Evolutionary conservation across 306 rosid genomes (phyloP).

Genomic region (Crotalaria pallida): DNA sequence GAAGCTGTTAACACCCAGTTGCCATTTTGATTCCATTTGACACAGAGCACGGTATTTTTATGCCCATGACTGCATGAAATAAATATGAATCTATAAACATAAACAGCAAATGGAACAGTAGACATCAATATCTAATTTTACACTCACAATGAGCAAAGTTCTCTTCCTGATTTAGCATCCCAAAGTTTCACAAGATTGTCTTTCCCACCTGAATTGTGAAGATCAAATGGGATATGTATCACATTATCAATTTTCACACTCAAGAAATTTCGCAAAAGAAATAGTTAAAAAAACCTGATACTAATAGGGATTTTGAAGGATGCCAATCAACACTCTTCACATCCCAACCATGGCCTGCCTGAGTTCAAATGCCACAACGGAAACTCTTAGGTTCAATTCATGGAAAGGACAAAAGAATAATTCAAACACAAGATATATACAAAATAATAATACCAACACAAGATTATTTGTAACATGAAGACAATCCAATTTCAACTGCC

Average conservation of each 20-base stretch:
- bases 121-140: not conserved
- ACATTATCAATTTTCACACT: conserved; percentile 9
- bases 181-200: conserved; percentile 80
- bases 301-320: conserved; percentile 90
- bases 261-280: conserved; percentile 17
- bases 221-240: conserved; percentile 19
- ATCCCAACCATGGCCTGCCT: conserved; percentile 99
- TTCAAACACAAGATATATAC: not conserved
- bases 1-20: conserved; percentile 81
- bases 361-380: conserved; percentile 60
- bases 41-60: conserved; percentile 66
- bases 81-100: conserved; percentile 9
- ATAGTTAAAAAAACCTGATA: conserved; percentile 61
- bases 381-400: conserved; percentile 25
- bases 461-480: not conserved
- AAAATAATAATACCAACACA: not conserved
- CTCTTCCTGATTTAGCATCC: conserved; percentile 72
- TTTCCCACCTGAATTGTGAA: conserved; percentile 55
- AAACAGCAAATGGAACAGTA: not conserved
- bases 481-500: not conserved
- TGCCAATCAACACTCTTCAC: conserved; percentile 99
- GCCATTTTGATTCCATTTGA: conserved; percentile 82
- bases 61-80: conserved; percentile 66
- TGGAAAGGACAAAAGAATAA: not conserved
- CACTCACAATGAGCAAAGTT: conserved; percentile 70